A percentile compares a stretch with the other conserved stretches of the same genome.
phyloP scores from a whole-genome alignment of 352 stramenopile species.

The Globisporangium emineosum region DNA sequence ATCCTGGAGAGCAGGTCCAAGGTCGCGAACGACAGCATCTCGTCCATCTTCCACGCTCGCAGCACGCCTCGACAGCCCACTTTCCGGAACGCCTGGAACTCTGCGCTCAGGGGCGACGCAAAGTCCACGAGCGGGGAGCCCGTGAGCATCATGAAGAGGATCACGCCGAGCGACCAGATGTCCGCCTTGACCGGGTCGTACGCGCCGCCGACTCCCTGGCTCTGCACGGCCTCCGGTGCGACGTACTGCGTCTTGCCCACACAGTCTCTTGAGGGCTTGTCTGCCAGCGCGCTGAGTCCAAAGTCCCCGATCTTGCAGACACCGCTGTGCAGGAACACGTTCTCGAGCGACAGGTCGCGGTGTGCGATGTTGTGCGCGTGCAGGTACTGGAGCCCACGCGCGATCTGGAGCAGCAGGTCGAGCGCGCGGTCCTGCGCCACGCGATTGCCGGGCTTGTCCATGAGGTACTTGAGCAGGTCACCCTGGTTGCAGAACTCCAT shows the following conservation, averaged over 20 bases:
- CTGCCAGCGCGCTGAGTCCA: slow-evolving; percentile 32
- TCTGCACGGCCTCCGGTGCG: slow-evolving; percentile 51
- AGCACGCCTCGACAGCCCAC: slow-evolving; percentile 25
- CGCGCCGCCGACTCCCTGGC: slow-evolving; percentile 4
- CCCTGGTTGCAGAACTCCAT: slow-evolving; percentile 19
- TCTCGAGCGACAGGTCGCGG: slow-evolving; percentile 64
- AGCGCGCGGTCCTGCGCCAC: slow-evolving; percentile 3
- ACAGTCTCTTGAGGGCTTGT: slow-evolving; percentile 11
- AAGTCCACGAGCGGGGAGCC: slow-evolving; percentile 43
- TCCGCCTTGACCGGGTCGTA: slow-evolving; percentile 64
- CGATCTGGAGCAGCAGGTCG: slow-evolving; percentile 14
- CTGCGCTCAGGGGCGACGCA: slow-evolving; percentile 25
- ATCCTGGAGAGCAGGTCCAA: slow-evolving; percentile 26
- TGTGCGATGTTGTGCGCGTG: slow-evolving; percentile 32
- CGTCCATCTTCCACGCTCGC: slow-evolving; percentile 28
- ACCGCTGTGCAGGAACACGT: slow-evolving; percentile 46
- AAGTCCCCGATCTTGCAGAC: slow-evolving; percentile 56
- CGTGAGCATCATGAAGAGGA: slow-evolving; percentile 74
- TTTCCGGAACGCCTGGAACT: slow-evolving; percentile 30
- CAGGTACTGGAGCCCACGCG: slow-evolving; percentile 11
- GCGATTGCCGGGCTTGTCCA: slow-evolving; percentile 5
- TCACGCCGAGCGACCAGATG: slow-evolving; percentile 66
- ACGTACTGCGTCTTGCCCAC: slow-evolving; percentile 61
- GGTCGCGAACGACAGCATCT: slow-evolving; percentile 9
- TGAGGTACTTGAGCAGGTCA: slow-evolving; percentile 16